Evolutionary conservation across 345 rosid species (phyloP).

Genomic region (Kandelia obovata): DNA sequence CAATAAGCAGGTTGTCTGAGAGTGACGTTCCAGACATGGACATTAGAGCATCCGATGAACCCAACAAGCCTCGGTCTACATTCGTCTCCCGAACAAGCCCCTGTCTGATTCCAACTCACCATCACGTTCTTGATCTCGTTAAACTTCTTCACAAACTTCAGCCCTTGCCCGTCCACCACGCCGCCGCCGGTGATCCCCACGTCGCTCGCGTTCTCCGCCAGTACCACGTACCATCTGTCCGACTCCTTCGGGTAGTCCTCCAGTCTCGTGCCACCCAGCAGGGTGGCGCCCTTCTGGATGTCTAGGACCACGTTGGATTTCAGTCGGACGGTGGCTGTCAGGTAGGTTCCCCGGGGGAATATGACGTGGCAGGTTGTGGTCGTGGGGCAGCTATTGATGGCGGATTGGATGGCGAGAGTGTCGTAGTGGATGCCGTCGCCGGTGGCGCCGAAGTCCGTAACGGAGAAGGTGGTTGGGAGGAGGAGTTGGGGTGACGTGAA

Average conservation of each 20-base stretch:
- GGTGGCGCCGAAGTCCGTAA: constrained; percentile 72
- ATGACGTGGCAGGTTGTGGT: constrained; percentile 48
- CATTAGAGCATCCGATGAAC: constrained; percentile 61
- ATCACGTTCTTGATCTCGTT: constrained; percentile 74
- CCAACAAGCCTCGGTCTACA: constrained; percentile 80
- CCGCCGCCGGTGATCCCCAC: constrained; percentile 94
- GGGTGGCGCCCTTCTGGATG: constrained; percentile 55
- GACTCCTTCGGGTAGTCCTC: constrained; percentile 59
- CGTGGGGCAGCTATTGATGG: constrained; percentile 61
- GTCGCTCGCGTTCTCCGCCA: constrained; percentile 67
- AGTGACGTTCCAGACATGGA: constrained; percentile 58
- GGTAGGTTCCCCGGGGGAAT: constrained; percentile 71
- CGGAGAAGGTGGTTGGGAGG: constrained; percentile 24
- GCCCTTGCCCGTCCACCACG: constrained; percentile 75
- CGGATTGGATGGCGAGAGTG: constrained; percentile 62
- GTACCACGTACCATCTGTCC: constrained; percentile 70
- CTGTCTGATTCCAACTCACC: constrained; percentile 90
- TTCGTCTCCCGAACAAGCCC: constrained; percentile 84
- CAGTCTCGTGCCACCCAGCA: constrained; percentile 63
- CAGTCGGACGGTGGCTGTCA: constrained; percentile 72
- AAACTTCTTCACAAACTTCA: constrained; percentile 60
- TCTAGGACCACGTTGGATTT: constrained; percentile 57
- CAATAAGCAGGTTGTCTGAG: constrained; percentile 82
- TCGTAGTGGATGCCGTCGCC: constrained; percentile 80
- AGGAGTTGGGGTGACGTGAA: constrained; percentile 33